These are phyloP conservation scores for Ceratocystis lukuohia DNA, from an alignment of 2,329 filamentous ascomycete genomes.

Conservation along the genomic window DNA sequence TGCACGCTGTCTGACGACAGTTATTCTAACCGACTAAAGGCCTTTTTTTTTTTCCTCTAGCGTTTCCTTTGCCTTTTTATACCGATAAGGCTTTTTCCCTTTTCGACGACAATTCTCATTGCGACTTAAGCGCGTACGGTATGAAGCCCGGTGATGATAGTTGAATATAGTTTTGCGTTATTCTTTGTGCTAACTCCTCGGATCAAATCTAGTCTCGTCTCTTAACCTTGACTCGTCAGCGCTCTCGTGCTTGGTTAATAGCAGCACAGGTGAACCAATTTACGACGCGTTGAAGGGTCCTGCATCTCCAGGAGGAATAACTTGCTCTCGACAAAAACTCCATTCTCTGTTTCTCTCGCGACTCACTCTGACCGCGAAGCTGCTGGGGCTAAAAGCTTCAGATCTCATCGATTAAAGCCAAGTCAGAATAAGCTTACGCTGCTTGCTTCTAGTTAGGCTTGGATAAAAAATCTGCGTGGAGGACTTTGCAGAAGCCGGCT, in stretches of 20 bases:
- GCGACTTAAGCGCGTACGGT: not conserved
- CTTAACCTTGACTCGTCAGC: not conserved
- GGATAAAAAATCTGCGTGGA: not conserved
- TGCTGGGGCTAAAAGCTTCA: not conserved
- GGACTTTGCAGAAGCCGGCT: not conserved
- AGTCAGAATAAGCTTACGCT: not conserved
- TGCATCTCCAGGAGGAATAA: not conserved
- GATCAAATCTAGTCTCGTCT: not conserved
- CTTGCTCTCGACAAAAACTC: not conserved
- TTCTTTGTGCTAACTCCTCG: not conserved
- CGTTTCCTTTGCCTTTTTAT: not conserved
- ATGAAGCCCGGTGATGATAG: not conserved
- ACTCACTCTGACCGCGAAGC: not conserved
- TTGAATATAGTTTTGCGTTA: not conserved
- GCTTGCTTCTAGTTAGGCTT: not conserved
- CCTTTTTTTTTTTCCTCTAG: not conserved
- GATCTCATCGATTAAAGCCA: not conserved
- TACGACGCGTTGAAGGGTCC: not conserved
- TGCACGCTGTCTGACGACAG: not conserved
- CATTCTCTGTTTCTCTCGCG: not conserved
- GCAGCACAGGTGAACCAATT: not conserved
- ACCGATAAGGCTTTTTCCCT: not conserved
- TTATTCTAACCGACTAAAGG: not conserved
- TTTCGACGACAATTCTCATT: not conserved
- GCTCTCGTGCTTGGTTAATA: not conserved